A percentile compares a stretch with the other conserved stretches of the same genome.
phyloP scores from a whole-genome alignment of 805 yeast species.

The Candida broadrunensis region DNA sequence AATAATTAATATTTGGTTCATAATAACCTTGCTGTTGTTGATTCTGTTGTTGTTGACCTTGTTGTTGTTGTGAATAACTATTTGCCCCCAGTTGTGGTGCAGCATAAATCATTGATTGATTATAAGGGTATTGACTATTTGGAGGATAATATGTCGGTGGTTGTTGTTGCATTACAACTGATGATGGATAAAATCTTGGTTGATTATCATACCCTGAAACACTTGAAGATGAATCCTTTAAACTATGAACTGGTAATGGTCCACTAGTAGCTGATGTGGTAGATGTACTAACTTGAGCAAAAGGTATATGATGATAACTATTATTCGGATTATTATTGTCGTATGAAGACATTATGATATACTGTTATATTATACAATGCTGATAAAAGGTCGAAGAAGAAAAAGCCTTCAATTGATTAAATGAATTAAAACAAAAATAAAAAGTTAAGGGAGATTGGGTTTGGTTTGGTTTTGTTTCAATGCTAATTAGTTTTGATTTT shows the following conservation, averaged over 20 bases:
- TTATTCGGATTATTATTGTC: constrained; percentile 4
- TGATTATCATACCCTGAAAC: constrained; percentile 7
- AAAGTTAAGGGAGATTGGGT: no score
- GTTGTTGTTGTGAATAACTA: constrained; percentile 4
- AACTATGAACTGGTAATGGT: constrained; percentile 1
- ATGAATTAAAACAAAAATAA: no score
- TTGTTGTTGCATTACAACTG: constrained; percentile 23
- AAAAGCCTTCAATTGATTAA: no score
- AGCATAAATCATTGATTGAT: constrained; percentile 5
- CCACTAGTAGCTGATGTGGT: background rate
- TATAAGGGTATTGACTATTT: constrained; percentile 2
- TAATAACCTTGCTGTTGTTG: constrained; percentile 5
- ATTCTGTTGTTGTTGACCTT: constrained; percentile 8
- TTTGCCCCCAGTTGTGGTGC: constrained; percentile 6
- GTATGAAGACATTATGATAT: constrained; percentile 3
- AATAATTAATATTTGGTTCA: constrained; percentile 15
- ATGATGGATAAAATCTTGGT: constrained; percentile 19
- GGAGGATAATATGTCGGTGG: constrained; percentile 13
- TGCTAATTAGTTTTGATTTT: no score
- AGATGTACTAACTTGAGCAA: constrained; percentile 1
- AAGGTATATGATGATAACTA: constrained; percentile 1
- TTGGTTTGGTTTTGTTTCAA: no score
- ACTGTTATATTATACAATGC: no score
- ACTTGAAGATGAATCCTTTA: background rate
- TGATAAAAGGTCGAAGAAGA: no score